A percentile compares a stretch with the other conserved stretches of the same genome.
These are phyloP conservation scores for Excoecaria agallocha DNA, from an alignment of 345 rosid genomes.

Conservation along the genomic window DNA sequence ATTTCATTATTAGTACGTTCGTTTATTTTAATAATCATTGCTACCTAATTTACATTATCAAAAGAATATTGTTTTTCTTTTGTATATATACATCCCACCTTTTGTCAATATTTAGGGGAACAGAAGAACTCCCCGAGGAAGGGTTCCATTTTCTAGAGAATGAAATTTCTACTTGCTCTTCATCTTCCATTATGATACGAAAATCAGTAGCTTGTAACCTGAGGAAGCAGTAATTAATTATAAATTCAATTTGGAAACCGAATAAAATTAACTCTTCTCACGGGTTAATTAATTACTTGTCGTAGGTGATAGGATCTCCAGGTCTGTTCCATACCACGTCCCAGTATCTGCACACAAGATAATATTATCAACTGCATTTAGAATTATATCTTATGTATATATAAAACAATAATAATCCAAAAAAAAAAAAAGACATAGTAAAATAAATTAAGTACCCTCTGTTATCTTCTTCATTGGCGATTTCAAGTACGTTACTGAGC, in stretches of 20 bases:
- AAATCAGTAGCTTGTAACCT: slow-evolving; percentile 19
- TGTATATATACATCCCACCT: slow-evolving; percentile 35
- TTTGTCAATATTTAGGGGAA: slow-evolving; percentile 81
- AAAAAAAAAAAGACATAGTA: too few relatives aligned
- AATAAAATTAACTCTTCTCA: neutral
- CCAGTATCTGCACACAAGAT: slow-evolving; percentile 25
- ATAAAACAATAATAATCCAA: neutral
- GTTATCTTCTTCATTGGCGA: slow-evolving; percentile 12
- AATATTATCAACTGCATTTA: neutral
- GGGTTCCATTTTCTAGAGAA: slow-evolving; percentile 43
- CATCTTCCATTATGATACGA: slow-evolving; percentile 14
- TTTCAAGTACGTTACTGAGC: slow-evolving; percentile 27
- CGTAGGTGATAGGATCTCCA: slow-evolving; percentile 12
- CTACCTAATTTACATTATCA: too few relatives aligned
- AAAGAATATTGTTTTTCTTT: too few relatives aligned
- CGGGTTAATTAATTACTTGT: slow-evolving; percentile 20
- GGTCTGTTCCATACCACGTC: slow-evolving; percentile 35
- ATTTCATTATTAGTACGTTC: neutral
- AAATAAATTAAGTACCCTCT: slow-evolving; percentile 26
- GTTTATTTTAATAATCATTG: too few relatives aligned
- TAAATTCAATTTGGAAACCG: neutral
- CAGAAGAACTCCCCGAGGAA: slow-evolving; percentile 27
- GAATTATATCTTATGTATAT: neutral
- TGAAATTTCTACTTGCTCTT: slow-evolving; percentile 27
- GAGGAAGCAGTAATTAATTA: neutral